Evolutionary conservation across 1,139 yeast species (phyloP), one percentile per base, ranked within the genome.

Genomic region (Magnusiomyces sp.): DNA sequence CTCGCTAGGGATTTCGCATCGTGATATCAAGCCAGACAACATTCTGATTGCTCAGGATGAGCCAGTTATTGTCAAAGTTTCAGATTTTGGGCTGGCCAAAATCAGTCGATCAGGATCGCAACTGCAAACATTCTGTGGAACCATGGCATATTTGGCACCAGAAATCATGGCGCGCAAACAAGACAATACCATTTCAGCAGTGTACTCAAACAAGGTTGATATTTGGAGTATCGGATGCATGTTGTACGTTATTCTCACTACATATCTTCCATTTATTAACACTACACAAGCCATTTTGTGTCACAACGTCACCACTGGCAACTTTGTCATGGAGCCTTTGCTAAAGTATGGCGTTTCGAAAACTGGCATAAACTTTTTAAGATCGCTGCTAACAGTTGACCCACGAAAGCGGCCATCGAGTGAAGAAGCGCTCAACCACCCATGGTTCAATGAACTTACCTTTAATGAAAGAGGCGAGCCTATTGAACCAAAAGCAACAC

Each of bases 171-270:
- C 83, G 2, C 41, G 49, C 49, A 31, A 53, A 49, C 49, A 56
- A 39, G 43, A 43, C 46, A 27, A 51, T 34, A 46, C 49, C 45
- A 39, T 34, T 47, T 16, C 47, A 49, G 2, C 57, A 52, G n/a
- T 47, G 51, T 92, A 92, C 62, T 87, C 95, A 4, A 82, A 85
- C 43, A 74, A 86, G 53, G 97, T 90, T 5, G 98, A 92, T 65
- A 86, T 92, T 73, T 92, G 98, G 98, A 87, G 97, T 2, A 73
- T 88, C 53, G 96, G 97, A 0, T 92, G 98, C 65, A 70, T 92
- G 36, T 83, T 89, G 0, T 92, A 88, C 67, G 97, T 92, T 10
- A 79, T 90, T 39, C 68, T 92, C 49, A 90, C 97, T 0, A 92
- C 94, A 0, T 96, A 88, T 71, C 70, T 90, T 52, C 98, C 98